Evolutionary conservation across 495 filamentous ascomycete genomes (phyloP).

Genomic region (Neurospora africana): DNA sequence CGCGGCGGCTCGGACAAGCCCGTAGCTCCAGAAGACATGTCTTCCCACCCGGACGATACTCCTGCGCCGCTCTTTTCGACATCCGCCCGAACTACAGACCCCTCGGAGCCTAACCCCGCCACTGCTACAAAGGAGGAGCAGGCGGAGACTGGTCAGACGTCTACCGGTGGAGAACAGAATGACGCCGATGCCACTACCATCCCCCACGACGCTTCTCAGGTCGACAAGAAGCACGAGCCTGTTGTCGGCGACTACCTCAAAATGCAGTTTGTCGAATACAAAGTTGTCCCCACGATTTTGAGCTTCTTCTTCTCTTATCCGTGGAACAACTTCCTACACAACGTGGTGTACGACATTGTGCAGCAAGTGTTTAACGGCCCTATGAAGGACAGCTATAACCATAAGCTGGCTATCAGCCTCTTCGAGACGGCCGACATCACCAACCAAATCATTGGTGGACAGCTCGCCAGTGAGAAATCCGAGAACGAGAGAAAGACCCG

Average conservation of each 20-base stretch:
- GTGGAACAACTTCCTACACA: slow-evolving; percentile 99
- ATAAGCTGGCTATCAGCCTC: slow-evolving; percentile 82
- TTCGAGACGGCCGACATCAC: slow-evolving; percentile 86
- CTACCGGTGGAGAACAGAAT: slow-evolving; percentile 7
- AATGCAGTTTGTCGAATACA: slow-evolving; percentile 89
- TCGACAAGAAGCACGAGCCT: slow-evolving; percentile 34
- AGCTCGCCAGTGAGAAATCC: slow-evolving; percentile 72
- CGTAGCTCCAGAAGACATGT: slow-evolving; percentile 16
- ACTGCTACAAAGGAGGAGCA: neutral
- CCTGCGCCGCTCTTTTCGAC: slow-evolving; percentile 55
- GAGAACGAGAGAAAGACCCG: slow-evolving; percentile 76
- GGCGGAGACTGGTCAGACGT: slow-evolving; percentile 10
- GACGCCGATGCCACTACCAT: slow-evolving; percentile 7
- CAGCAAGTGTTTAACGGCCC: slow-evolving; percentile 99
- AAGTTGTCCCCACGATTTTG: slow-evolving; percentile 90
- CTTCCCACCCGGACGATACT: slow-evolving; percentile 53
- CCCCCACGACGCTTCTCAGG: slow-evolving; percentile 4
- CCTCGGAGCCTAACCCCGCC: neutral
- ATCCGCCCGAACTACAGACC: neutral
- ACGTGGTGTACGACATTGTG: slow-evolving; percentile 98
- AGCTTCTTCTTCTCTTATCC: slow-evolving; percentile 98
- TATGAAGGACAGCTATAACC: slow-evolving; percentile 93
- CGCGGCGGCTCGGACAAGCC: slow-evolving; percentile 1
- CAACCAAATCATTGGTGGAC: slow-evolving; percentile 81
- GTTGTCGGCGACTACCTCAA: slow-evolving; percentile 97